Evolutionary conservation across 129 eudicot species (phyloP), one percentile per base, ranked within the genome.

Genomic region (Chrysanthemum seticuspe): DNA sequence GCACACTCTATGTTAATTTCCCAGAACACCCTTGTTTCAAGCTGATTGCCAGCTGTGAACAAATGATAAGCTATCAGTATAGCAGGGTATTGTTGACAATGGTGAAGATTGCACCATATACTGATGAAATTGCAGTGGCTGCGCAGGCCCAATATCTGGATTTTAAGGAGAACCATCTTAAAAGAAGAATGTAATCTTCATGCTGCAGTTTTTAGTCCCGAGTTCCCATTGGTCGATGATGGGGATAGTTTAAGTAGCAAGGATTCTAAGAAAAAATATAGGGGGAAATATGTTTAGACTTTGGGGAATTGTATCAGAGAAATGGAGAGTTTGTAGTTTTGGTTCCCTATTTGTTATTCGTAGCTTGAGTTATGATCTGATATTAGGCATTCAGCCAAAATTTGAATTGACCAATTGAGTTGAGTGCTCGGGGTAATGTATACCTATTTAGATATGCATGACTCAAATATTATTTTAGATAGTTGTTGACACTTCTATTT

Each of bases 11-110:
- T 11, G 80, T 87, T 69, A 83, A 81, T 3, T 94, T 85, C 84
- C 99, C 99, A 6, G 88, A 90, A 76, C 97, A 94, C 84, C 99
- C 99, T 0, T 94, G 97, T 75, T 90, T 94, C 78, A 78, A 87
- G 74, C 53, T 86, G 74, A 81, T 90, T 21, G 89, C 99, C 7
- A 73, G 76, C 31, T 86, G 93, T 48, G 97, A 94, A 68, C 99
- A 94, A 75, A 90, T 94, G 44, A 81, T 94, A 15, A 94, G 99
- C 85, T 84, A 73, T 10, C 87, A 97, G 19, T 94, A 94, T 82
- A 90, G 94, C 81, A 80, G 99, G 83, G 96, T 94, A 8, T 84
- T 94, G 65, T 80, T 94, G 82, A 94, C 99, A 40, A 88, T 94
- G 99, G 93, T 94, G 45, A 94, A 94, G 78, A 80, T 90, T 3